Evolutionary conservation across 2,329 filamentous ascomycete species (phyloP), one percentile per base, ranked within the genome.

Genomic region (Xylariales sp.): DNA sequence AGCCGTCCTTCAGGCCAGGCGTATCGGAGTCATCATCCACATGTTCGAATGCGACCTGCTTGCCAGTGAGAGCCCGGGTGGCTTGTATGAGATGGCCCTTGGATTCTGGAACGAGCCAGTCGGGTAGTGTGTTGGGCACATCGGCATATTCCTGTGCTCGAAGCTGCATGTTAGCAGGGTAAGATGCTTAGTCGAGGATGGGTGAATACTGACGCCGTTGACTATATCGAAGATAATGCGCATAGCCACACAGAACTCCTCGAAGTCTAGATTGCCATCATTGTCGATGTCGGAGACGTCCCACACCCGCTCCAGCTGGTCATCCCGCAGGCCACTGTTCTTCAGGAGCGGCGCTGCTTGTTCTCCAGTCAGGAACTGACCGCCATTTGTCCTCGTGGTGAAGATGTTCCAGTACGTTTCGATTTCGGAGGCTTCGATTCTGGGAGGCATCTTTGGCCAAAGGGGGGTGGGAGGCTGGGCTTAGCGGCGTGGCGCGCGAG

Each of bases 181-280:
- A n/a, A n/a, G n/a, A n/a, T 15, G 14, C 8, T n/a, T 11, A 13
- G 14, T 17, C 8, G 35, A 30, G 18, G 16, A n/a, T 16, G 11
- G n/a, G n/a, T n/a, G n/a, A n/a, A n/a, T n/a, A 40, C 52, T 40
- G 24, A 94, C 88, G 53, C 93, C 93, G 57, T 98, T 98, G 52
- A 98, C 82, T 49, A 97, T 70, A 61, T 98, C 93, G 63, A 97
- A 98, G 54, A 97, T 96, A 56, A 98, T 71, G 56, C 93, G 81
- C 93, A 98, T 98, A 27, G 90, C 93, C 41, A 98, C 93, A 63
- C 93, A 98, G 63, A 98, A 98, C 72, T 98, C 93, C 68, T 98
- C 93, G 69, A 98, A 98, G 66, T 98, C 93, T 38, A 98, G 74
- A 64, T 94, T 94, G 46, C 93, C 93, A 69, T 98, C 93, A 53